Base-by-base conservation (phyloP, 2,329 filamentous ascomycete genomes). In the Talaromyces islandicus region DNA sequence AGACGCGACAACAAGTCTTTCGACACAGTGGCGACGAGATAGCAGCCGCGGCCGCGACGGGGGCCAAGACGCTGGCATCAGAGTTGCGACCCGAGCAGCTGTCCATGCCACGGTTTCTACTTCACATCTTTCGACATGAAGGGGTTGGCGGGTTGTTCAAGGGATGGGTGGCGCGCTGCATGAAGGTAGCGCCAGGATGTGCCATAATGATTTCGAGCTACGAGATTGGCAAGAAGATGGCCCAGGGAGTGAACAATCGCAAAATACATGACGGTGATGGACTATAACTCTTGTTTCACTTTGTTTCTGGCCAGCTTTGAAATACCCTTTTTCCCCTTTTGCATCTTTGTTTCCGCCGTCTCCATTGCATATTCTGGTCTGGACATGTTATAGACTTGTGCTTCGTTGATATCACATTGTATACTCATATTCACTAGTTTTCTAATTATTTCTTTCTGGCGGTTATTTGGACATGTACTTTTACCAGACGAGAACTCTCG, bases 191-290 rank as follows among this genome's bases (percentile, higher is more conserved):
- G 1, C 94, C 94, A 1, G 91, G 93, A 0, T 99, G 94, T 75
- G 94, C 94, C 29, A 97, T 99, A 72, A 99, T 99, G 94, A 97
- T 99, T 71, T 95, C 91, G 72, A 96, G 89, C 71, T 99, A 97
- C 74, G 94, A 99, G 75, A 85, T 97, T 41, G 92, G 94, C 56
- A 99, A 99, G 81, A 88, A 90, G 73, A 87, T 89, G 72, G 95
- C 95, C 35, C 82, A 86, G 58, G 83, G 84, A 11, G 85, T 91
- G 55, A 97, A 97, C 65, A 82, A 78, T 66, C 77, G 76, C 58
- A 72, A 73, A 32, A 60, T 63, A 21, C 65, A 25, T 5, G 62
- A 64, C 14, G 58, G 61, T 1, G 60, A 62, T 21, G 30, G 30
- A 7, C 19, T 59, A 24, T 62, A 30, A 29, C 5, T 29, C 17